Evolutionary conservation across 768 basidiomycete genomes (phyloP).

Genomic region (Boletus reticuloceps): DNA sequence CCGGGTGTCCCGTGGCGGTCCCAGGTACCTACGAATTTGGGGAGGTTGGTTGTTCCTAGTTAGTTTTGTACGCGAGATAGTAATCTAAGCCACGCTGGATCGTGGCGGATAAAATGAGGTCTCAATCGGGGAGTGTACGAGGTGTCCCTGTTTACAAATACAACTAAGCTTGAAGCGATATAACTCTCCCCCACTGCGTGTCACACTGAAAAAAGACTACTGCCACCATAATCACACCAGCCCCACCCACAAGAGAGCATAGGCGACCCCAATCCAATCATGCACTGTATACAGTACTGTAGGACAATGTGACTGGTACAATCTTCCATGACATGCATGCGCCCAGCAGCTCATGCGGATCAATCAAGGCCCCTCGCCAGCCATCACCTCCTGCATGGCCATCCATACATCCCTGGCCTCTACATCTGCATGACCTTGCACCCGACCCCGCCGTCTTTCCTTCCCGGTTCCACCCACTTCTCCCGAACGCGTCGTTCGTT

Average conservation of each 20-base stretch:
- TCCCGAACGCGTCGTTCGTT: neutral
- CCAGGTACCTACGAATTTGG: conserved; percentile 49
- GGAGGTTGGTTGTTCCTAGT: conserved; percentile 34
- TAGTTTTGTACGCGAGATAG: conserved; percentile 8
- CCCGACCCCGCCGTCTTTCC: conserved; percentile 12
- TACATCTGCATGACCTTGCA: neutral
- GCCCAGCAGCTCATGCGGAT: no score
- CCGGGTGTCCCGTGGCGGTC: conserved; percentile 41
- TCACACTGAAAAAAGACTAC: no score
- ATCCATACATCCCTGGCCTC: conserved; percentile 15
- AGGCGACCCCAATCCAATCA: no score
- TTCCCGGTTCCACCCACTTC: neutral
- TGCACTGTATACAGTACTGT: no score
- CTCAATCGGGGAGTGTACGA: no score
- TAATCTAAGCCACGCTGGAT: conserved; percentile 9
- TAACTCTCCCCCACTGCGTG: no score
- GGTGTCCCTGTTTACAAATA: no score
- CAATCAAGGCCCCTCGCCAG: neutral
- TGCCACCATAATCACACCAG: no score
- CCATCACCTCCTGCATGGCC: conserved; percentile 25
- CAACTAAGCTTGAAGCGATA: no score
- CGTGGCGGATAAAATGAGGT: conserved; percentile 1
- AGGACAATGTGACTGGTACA: no score
- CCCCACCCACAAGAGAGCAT: no score
- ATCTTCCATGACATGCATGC: no score